Evolutionary conservation across 2,329 filamentous ascomycete genomes (phyloP).

Genomic region (Pseudopithomyces maydicus): DNA sequence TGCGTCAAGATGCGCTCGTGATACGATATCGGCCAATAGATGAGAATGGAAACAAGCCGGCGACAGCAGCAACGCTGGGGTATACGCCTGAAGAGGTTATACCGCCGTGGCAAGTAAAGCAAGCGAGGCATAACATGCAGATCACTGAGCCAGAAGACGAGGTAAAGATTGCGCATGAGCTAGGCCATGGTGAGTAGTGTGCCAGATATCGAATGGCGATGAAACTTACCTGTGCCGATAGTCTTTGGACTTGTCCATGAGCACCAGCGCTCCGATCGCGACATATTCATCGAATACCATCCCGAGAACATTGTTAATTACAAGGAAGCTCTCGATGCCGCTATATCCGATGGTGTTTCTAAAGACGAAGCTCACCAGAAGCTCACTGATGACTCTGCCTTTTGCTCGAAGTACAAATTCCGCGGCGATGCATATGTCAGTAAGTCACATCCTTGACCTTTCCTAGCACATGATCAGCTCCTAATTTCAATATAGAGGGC

Average conservation of each 20-base stretch:
- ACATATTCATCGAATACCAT: neutral
- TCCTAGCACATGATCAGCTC: neutral
- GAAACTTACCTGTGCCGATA: neutral
- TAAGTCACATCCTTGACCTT: neutral
- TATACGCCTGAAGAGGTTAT: neutral
- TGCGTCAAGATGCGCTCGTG: neutral
- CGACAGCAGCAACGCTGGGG: neutral
- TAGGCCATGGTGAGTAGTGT: neutral
- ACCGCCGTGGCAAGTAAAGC: neutral
- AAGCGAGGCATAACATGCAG: slow-evolving; percentile 4
- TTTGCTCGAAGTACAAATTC: neutral
- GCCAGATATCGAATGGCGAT: too few relatives aligned
- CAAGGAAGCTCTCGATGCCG: neutral
- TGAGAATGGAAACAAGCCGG: neutral
- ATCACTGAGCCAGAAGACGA: neutral
- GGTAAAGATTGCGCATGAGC: slow-evolving; percentile 3
- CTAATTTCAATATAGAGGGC: neutral
- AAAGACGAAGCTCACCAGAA: neutral
- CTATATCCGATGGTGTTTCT: neutral
- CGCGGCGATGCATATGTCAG: neutral
- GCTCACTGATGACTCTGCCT: neutral
- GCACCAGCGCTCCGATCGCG: slow-evolving; percentile 5
- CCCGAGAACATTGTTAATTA: neutral
- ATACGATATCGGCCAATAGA: slow-evolving; percentile 1
- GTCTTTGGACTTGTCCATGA: slow-evolving; percentile 3